phyloP scores from a whole-genome alignment of 2,329 filamentous ascomycete species.

The Diaporthe australafricana region DNA sequence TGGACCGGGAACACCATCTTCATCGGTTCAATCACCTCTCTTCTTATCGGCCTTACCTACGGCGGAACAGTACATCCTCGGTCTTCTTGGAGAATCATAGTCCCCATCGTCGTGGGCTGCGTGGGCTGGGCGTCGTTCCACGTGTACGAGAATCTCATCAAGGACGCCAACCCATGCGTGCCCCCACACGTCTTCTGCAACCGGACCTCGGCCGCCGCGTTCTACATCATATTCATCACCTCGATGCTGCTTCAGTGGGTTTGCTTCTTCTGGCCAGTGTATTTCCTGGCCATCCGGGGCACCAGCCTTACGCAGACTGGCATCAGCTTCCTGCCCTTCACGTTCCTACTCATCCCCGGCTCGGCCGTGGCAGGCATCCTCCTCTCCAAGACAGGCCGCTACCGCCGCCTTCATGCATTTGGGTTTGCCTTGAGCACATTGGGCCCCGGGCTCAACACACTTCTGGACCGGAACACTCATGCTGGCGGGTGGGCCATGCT shows the following conservation, averaged over 20 bases:
- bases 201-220: conserved; percentile 48
- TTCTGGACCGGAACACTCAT: conserved; percentile 48
- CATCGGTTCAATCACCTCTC: not conserved
- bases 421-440: not conserved
- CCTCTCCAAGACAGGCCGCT: conserved; percentile 7
- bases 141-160: conserved; percentile 11
- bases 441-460: conserved; percentile 42
- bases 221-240: conserved; percentile 50
- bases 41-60: not conserved
- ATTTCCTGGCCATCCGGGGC: conserved; percentile 54
- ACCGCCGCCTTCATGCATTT: not conserved
- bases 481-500: conserved; percentile 53
- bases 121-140: not conserved
- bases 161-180: conserved; percentile 51
- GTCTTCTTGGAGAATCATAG: conserved; percentile 16
- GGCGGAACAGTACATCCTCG: conserved; percentile 2
- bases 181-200: conserved; percentile 57
- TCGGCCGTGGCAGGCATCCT: not conserved
- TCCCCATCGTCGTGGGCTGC: conserved; percentile 1
- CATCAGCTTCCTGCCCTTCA: conserved; percentile 42
- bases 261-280: conserved; percentile 53
- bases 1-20: conserved; percentile 15
- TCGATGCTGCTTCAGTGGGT: conserved; percentile 48
- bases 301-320: conserved; percentile 44
- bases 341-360: not conserved